Base-by-base conservation (phyloP, 768 basidiomycete species). In the Sarcodon sp. region DNA sequence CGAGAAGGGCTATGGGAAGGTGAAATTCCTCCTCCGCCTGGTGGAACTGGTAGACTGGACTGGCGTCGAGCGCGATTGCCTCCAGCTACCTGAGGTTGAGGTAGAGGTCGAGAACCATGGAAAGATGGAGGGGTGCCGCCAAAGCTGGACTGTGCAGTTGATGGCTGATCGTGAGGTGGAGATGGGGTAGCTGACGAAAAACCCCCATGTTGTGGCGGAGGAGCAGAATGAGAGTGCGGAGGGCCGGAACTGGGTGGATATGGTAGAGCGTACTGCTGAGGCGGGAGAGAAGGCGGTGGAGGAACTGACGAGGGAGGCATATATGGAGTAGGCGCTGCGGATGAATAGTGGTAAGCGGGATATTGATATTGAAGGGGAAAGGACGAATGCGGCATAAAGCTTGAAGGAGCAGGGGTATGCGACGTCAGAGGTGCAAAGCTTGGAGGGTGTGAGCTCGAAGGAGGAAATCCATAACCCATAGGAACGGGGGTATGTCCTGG, bases 371-470 rank as follows among this genome's bases (percentile, higher is more conserved):
- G 35, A 3, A 57, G 55, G 18, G 59, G 57, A 5, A 62, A 56
- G 15, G 58, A 48, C 4, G 59, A 47, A 10, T 54, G 47, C 0
- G 54, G 56, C 6, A 64, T 57, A 48, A 68, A 65, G 9, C 57
- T 55, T 15, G 61, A 57, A 4, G 69, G 66, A 3, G 66, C 57
- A 3, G 69, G 60, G 4, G 64, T 59, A n/a, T 56, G 47, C 47
- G 54, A 69, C 27, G 70, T 59, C 41, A 82, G 57, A 35, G 83
- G 79, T 47, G 76, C 65, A 55, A 86, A 88, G 10, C 85, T 83
- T 9, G 84, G 83, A 41, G 15, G 39, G 27, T 41, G 39, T 16
- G 39, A 41, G 8, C 15, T 27, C 13, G 13, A 13, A 41, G 39
- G 39, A 7, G 13, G 15, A 8, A 41, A 9, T 15, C 39, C 39